Evolutionary conservation across 192 early-diverging fungal species (phyloP).

Genomic region (Umbelopsis ramanniana): DNA sequence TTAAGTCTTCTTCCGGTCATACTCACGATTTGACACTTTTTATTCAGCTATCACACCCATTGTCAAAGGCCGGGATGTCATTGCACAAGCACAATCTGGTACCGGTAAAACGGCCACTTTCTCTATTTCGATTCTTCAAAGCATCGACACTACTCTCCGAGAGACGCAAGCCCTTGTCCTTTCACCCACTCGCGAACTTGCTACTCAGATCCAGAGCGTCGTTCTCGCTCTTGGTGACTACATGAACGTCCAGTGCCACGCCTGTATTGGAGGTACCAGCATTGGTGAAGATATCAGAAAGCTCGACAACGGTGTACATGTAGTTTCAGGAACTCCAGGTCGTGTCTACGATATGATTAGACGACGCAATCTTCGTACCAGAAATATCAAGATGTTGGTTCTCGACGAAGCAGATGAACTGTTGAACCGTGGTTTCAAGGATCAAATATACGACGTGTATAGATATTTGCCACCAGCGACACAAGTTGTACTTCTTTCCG

Average conservation of each 20-base stretch:
- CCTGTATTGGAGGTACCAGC: slow-evolving; percentile 97
- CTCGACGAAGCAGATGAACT: slow-evolving; percentile 99
- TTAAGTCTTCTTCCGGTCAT: neutral
- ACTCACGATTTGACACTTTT: neutral
- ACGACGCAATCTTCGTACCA: slow-evolving; percentile 82
- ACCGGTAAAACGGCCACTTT: slow-evolving; percentile 99
- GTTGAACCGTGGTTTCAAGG: slow-evolving; percentile 98
- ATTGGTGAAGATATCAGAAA: slow-evolving; percentile 88
- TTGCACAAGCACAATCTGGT: slow-evolving; percentile 99
- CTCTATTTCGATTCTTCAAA: slow-evolving; percentile 98
- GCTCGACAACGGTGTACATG: slow-evolving; percentile 82
- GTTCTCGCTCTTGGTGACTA: slow-evolving; percentile 94
- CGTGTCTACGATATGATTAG: slow-evolving; percentile 99
- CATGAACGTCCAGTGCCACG: slow-evolving; percentile 93
- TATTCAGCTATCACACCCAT: slow-evolving; percentile 87
- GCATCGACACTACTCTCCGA: slow-evolving; percentile 75
- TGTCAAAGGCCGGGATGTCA: slow-evolving; percentile 95
- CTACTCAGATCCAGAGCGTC: slow-evolving; percentile 98
- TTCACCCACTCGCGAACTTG: slow-evolving; percentile 97
- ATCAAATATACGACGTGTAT: slow-evolving; percentile 98
- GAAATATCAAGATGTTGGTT: slow-evolving; percentile 95
- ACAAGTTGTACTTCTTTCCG: slow-evolving; percentile 96
- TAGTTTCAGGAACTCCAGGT: slow-evolving; percentile 98
- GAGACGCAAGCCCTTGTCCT: slow-evolving; percentile 96
- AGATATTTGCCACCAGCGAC: slow-evolving; percentile 84